Evolutionary conservation across 2,329 filamentous ascomycete genomes (phyloP).

Genomic region (Coniochaeta pulveracea): DNA sequence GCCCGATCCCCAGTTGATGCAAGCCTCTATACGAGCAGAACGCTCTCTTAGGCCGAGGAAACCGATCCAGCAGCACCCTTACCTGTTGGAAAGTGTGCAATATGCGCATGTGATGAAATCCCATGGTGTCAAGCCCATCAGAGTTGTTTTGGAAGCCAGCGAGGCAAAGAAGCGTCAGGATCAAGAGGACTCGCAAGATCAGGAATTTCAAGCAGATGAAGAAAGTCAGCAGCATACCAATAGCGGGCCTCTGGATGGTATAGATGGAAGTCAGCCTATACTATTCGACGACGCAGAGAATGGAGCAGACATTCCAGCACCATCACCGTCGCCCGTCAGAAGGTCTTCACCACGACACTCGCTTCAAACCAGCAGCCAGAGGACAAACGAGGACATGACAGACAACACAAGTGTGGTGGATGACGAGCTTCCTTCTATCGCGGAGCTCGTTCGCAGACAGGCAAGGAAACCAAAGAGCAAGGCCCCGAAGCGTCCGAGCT

Average conservation of each 20-base stretch:
- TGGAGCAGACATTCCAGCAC: constrained; percentile 15
- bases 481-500: constrained; percentile 12
- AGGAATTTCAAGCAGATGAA: constrained; percentile 35
- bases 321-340: constrained; percentile 17
- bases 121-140: constrained; percentile 42
- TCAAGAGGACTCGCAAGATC: constrained; percentile 31
- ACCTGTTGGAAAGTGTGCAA: constrained; percentile 41
- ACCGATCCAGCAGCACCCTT: constrained; percentile 50
- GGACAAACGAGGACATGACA: constrained; percentile 15
- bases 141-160: constrained; percentile 21
- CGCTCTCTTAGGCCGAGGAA: constrained; percentile 47
- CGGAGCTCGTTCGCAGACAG: constrained; percentile 10
- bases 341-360: constrained; percentile 14
- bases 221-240: constrained; percentile 32
- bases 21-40: constrained; percentile 22
- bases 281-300: constrained; percentile 10
- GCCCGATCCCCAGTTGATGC: no score
- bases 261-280: constrained; percentile 11
- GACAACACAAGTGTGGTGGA: constrained; percentile 19
- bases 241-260: constrained; percentile 1
- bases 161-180: constrained; percentile 18
- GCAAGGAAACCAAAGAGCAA: constrained; percentile 6
- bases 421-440: constrained; percentile 18
- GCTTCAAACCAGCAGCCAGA: constrained; percentile 16
- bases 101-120: constrained; percentile 41